A percentile compares a stretch with the other conserved stretches of the same genome.
These are phyloP conservation scores for Penicillium arizonense DNA, from an alignment of 495 filamentous ascomycete genomes.

Conservation along the genomic window DNA sequence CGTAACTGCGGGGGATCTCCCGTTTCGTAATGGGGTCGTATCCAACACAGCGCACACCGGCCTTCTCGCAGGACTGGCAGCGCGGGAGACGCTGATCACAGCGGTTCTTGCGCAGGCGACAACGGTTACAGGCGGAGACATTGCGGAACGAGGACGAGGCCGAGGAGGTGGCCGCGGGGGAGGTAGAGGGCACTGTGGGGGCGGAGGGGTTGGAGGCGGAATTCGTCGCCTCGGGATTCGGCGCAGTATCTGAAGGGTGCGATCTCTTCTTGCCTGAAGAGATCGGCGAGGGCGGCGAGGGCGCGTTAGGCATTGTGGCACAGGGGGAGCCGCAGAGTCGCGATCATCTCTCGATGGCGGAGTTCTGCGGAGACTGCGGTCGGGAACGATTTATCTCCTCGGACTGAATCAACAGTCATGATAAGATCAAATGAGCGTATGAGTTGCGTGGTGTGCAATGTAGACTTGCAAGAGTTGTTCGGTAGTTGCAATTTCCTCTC, in stretches of 20 bases:
- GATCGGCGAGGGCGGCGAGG: constrained; percentile 34
- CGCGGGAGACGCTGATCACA: constrained; percentile 91
- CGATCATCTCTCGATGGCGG: constrained; percentile 39
- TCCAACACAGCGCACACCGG: constrained; percentile 82
- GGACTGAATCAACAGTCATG: constrained; percentile 35
- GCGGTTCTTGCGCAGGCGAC: constrained; percentile 86
- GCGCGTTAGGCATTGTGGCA: constrained; percentile 39
- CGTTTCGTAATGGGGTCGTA: constrained; percentile 95
- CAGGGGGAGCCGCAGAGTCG: constrained; percentile 25
- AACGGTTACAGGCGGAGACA: constrained; percentile 93
- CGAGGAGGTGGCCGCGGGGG: constrained; percentile 21
- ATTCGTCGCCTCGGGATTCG: constrained; percentile 17
- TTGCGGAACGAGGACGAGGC: constrained; percentile 74
- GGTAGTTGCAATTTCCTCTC: constrained; percentile 1
- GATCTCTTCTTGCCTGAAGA: constrained; percentile 44
- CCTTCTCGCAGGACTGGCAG: constrained; percentile 89
- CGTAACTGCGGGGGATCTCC: constrained; percentile 92
- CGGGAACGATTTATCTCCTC: constrained; percentile 21
- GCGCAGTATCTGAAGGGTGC: constrained; percentile 28
- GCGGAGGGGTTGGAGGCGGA: constrained; percentile 12
- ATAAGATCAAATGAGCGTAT: constrained; percentile 20
- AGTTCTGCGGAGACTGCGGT: constrained; percentile 26
- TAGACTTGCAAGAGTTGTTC: constrained; percentile 1
- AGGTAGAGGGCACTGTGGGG: constrained; percentile 12
- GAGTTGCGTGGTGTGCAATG: not conserved